These are phyloP conservation scores for Colletotrichum sp. DNA, from an alignment of 2,329 filamentous ascomycete species.

Conservation along the genomic window DNA sequence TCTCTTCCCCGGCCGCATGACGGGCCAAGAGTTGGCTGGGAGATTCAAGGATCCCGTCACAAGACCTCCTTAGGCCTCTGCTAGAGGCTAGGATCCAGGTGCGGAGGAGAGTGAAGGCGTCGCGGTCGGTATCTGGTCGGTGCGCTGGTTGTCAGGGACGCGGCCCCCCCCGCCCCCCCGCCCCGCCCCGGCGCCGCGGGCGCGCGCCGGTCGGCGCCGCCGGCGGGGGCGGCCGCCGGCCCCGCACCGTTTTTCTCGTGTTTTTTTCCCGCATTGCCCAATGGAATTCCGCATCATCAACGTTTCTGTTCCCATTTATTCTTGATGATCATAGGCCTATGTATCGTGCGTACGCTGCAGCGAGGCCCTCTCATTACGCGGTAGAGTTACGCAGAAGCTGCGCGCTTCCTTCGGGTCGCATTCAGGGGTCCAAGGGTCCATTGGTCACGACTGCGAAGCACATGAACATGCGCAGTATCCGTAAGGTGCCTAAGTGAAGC, in stretches of 20 bases:
- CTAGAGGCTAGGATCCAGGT: background rate
- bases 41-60: background rate
- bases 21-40: constrained; percentile 1
- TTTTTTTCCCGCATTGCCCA: background rate
- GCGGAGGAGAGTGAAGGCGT: no score
- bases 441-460: background rate
- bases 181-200: no score
- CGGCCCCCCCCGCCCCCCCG: no score
- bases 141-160: no score
- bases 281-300: background rate
- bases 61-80: background rate
- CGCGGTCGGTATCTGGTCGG: no score
- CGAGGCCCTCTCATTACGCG: background rate
- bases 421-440: constrained; percentile 13
- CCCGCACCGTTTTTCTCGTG: background rate
- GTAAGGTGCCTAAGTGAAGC: background rate
- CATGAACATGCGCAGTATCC: background rate
- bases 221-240: no score
- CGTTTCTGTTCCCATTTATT: background rate
- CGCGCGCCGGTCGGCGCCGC: no score
- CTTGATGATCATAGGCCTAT: background rate
- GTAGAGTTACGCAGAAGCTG: background rate
- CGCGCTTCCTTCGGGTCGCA: background rate
- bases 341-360: background rate
- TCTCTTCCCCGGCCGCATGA: background rate